Evolutionary conservation across 352 stramenopile genomes (phyloP).

Genomic region (Phytopythium helicoides): DNA sequence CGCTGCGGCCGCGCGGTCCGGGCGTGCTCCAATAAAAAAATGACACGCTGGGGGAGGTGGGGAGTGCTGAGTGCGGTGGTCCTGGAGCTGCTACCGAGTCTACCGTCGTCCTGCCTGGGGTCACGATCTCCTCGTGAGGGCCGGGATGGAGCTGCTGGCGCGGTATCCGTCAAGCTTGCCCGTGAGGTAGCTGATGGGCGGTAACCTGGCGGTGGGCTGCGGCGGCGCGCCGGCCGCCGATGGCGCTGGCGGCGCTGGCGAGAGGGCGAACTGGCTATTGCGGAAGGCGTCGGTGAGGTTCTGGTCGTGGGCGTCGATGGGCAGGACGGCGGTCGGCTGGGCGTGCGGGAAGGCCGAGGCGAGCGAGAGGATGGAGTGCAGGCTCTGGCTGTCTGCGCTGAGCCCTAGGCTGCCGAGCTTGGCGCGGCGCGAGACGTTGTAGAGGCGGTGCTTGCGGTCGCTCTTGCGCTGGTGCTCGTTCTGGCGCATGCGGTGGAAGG

Average conservation of each 20-base stretch:
- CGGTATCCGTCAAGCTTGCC: constrained; percentile 67
- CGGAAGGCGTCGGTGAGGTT: constrained; percentile 32
- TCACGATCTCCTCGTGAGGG: constrained; percentile 3
- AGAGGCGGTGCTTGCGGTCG: constrained; percentile 85
- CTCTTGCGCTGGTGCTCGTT: constrained; percentile 88
- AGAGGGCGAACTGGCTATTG: constrained; percentile 23
- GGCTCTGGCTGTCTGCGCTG: constrained; percentile 28
- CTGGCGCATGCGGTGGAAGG: constrained; percentile 81
- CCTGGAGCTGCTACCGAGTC: too few relatives aligned
- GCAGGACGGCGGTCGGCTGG: constrained; percentile 23
- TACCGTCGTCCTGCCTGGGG: too few relatives aligned
- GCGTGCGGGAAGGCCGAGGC: constrained; percentile 29
- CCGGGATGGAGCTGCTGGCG: constrained; percentile 32
- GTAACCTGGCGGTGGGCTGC: constrained; percentile 34
- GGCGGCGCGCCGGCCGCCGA: not conserved
- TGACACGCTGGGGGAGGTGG: too few relatives aligned
- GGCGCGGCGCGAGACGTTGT: constrained; percentile 64
- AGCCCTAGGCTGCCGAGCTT: constrained; percentile 70
- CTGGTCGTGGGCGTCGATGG: constrained; percentile 25
- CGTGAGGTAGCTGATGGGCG: constrained; percentile 77
- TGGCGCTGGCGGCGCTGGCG: constrained; percentile 10
- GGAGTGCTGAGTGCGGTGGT: too few relatives aligned
- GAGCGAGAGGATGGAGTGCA: constrained; percentile 43
- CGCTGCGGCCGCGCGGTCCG: too few relatives aligned
- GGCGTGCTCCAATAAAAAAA: too few relatives aligned